Conservation (phyloP, 2,329 filamentous ascomycete genomes). For the Rutstroemia sydowiana region DNA sequence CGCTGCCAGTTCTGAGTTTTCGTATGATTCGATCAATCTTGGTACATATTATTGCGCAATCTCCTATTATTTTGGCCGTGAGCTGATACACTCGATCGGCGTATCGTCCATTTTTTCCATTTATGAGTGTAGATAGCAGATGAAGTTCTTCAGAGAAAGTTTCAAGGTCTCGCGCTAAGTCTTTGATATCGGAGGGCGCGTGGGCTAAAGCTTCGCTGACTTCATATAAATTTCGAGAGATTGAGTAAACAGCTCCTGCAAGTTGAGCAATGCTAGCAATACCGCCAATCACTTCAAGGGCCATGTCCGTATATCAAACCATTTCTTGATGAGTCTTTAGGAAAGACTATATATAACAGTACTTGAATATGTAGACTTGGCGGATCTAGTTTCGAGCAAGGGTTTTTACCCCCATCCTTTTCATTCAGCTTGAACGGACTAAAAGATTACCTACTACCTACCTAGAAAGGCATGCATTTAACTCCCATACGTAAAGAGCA, state of each 20-base stretch:
- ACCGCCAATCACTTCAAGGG: conserved; percentile 14
- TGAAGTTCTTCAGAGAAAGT: conserved; percentile 14
- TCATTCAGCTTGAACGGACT: too few relatives aligned
- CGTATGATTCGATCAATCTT: conserved; percentile 16
- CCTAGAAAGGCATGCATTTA: too few relatives aligned
- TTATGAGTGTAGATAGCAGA: conserved; percentile 12
- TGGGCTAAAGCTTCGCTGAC: conserved; percentile 15
- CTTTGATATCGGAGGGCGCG: conserved; percentile 17
- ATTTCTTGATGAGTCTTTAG: too few relatives aligned
- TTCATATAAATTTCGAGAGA: conserved; percentile 16
- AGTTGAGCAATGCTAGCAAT: conserved; percentile 16
- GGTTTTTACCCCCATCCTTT: too few relatives aligned
- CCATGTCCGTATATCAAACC: not conserved
- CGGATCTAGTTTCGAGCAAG: too few relatives aligned
- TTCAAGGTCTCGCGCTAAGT: conserved; percentile 16
- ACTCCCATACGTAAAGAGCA: too few relatives aligned
- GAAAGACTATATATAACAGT: too few relatives aligned
- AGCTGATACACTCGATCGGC: conserved; percentile 14
- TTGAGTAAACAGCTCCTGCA: conserved; percentile 14
- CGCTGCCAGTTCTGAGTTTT: conserved; percentile 11
- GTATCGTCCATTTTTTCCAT: conserved; percentile 13
- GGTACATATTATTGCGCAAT: conserved; percentile 17
- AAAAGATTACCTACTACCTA: too few relatives aligned
- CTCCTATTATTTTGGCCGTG: conserved; percentile 17
- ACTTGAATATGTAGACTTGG: too few relatives aligned